Conservation (phyloP, 306 rosid genomes). For the Potentilla sterilis region DNA sequence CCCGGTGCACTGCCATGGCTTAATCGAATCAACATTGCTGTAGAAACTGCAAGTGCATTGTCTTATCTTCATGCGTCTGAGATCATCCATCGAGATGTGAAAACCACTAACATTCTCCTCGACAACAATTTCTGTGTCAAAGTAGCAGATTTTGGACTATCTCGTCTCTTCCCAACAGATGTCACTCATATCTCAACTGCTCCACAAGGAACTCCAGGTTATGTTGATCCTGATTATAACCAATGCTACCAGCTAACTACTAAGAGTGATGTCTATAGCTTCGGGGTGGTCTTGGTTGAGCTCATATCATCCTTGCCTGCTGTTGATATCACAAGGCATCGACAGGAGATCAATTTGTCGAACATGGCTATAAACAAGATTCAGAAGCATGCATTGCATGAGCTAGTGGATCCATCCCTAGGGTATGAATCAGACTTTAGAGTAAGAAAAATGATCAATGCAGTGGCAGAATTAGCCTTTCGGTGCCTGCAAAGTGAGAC, state of each 20-base stretch:
- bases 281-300: slow-evolving; percentile 80
- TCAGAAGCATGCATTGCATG: slow-evolving; percentile 50
- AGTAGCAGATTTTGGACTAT: slow-evolving; percentile 89
- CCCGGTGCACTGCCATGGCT: slow-evolving; percentile 52
- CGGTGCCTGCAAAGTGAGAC: slow-evolving; percentile 65
- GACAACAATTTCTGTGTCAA: slow-evolving; percentile 59
- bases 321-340: slow-evolving; percentile 78
- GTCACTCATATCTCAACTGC: slow-evolving; percentile 79
- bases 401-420: slow-evolving; percentile 59
- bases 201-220: slow-evolving; percentile 96
- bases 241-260: slow-evolving; percentile 68
- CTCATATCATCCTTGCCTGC: slow-evolving; percentile 80
- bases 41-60: slow-evolving; percentile 75
- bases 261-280: slow-evolving; percentile 86
- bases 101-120: slow-evolving; percentile 77
- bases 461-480: slow-evolving; percentile 77
- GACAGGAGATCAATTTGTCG: slow-evolving; percentile 74
- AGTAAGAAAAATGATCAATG: slow-evolving; percentile 53
- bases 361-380: slow-evolving; percentile 81
- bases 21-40: slow-evolving; percentile 63
- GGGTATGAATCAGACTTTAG: slow-evolving; percentile 60
- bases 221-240: slow-evolving; percentile 86
- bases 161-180: slow-evolving; percentile 66
- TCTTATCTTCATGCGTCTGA: slow-evolving; percentile 71
- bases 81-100: slow-evolving; percentile 78